Conservation (phyloP, 352 stramenopile species). For the Elongisporangium senticosum region DNA sequence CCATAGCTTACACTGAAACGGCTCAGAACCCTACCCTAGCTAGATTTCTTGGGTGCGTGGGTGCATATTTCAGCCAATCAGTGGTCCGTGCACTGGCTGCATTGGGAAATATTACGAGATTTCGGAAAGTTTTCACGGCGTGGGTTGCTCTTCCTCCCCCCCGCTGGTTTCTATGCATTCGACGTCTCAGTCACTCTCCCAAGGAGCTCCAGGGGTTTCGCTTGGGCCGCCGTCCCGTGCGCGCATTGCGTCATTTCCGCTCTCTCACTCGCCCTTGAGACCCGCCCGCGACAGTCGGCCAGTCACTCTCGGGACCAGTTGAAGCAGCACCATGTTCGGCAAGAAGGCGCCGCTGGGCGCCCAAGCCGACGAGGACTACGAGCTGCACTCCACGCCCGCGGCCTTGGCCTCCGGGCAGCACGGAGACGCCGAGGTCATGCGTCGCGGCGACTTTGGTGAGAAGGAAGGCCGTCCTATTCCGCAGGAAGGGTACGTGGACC, state of each 20-base stretch:
- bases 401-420: slow-evolving; percentile 22
- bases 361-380: slow-evolving; percentile 49
- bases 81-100: slow-evolving; percentile 1
- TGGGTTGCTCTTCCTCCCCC: background rate
- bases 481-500: slow-evolving; percentile 29
- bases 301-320: background rate
- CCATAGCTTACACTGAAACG: background rate
- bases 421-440: slow-evolving; percentile 58
- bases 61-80: background rate
- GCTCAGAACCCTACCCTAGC: background rate
- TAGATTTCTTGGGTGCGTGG: background rate
- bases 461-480: slow-evolving; percentile 18
- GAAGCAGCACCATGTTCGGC: slow-evolving; percentile 39
- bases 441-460: slow-evolving; percentile 13
- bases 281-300: background rate
- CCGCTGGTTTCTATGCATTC: background rate
- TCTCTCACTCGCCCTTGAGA: background rate
- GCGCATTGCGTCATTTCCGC: background rate
- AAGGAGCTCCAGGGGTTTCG: background rate
- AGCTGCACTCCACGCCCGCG: slow-evolving; percentile 58
- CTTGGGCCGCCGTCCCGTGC: background rate
- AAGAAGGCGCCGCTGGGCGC: slow-evolving; percentile 30
- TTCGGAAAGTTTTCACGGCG: background rate
- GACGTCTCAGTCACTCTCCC: background rate
- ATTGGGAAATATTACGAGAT: background rate